Conservation (phyloP, 352 stramenopile species). For the Globisporangium takayamanum region DNA sequence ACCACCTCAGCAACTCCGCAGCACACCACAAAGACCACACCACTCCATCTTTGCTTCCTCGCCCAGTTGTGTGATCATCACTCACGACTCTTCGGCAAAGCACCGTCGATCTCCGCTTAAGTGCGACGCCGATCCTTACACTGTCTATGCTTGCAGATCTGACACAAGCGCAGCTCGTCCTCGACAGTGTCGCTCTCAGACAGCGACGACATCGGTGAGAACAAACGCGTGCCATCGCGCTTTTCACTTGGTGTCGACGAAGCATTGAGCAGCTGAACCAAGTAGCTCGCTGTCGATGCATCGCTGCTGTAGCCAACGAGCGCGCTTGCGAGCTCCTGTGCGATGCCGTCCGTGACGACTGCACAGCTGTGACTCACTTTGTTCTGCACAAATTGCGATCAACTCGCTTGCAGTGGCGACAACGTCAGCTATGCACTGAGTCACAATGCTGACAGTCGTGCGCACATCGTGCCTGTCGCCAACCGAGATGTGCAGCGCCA, state of each 20-base stretch:
- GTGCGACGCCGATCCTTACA: too few relatives aligned
- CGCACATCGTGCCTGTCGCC: too few relatives aligned
- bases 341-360: constrained; percentile 27
- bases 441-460: neutral
- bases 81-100: too few relatives aligned
- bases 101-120: too few relatives aligned
- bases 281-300: neutral
- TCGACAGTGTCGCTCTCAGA: neutral
- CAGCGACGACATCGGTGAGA: neutral
- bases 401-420: neutral
- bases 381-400: constrained; percentile 20
- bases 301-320: too few relatives aligned
- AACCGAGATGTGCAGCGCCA: too few relatives aligned
- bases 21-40: too few relatives aligned
- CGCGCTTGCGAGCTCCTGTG: constrained; percentile 16
- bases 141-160: neutral
- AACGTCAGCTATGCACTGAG: neutral
- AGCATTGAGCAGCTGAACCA: neutral
- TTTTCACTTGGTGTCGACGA: neutral
- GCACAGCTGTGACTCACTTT: constrained; percentile 30
- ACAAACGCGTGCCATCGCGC: neutral
- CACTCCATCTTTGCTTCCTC: too few relatives aligned
- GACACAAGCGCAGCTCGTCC: neutral
- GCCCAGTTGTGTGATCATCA: too few relatives aligned
- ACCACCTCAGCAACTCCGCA: too few relatives aligned